These are phyloP conservation scores for Aspergillus fischeri DNA, from an alignment of 2,329 filamentous ascomycete species.

Conservation along the genomic window DNA sequence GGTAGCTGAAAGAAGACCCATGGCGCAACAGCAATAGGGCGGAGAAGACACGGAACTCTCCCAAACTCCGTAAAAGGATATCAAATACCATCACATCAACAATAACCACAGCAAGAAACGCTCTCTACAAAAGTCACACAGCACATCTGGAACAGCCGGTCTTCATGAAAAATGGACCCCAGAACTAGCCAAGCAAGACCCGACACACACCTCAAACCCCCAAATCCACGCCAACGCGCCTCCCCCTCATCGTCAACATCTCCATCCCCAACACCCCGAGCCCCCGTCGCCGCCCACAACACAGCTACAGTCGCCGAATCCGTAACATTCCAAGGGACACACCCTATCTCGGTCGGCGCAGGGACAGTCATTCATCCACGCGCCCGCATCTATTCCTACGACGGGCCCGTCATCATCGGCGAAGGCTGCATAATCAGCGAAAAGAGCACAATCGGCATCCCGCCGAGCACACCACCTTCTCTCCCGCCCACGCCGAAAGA, in stretches of 20 bases:
- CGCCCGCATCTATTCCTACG: conserved; percentile 69
- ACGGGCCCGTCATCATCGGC: conserved; percentile 75
- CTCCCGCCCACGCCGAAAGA: conserved; percentile 4
- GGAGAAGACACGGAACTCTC: not conserved
- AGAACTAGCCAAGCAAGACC: not conserved
- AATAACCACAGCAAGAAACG: conserved; percentile 32
- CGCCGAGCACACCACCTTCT: conserved; percentile 35
- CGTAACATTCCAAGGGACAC: conserved; percentile 54
- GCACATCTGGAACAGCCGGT: not conserved
- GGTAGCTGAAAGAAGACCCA: not conserved
- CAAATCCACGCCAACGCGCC: conserved; percentile 24
- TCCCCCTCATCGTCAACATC: conserved; percentile 21
- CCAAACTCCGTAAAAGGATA: not conserved
- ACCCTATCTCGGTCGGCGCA: conserved; percentile 73
- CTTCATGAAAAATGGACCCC: not conserved
- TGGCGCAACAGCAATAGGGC: not conserved
- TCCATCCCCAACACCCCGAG: conserved; percentile 23
- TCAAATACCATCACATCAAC: conserved; percentile 28
- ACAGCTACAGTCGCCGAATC: conserved; percentile 38
- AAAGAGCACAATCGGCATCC: conserved; percentile 45
- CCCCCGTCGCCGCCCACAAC: conserved; percentile 35
- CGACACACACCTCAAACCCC: conserved; percentile 22
- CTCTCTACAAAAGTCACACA: not conserved
- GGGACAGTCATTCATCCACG: conserved; percentile 85
- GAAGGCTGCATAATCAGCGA: conserved; percentile 80